A percentile compares a stretch with the other conserved stretches of the same genome.
phyloP scores from a whole-genome alignment of 352 stramenopile genomes.

The Pythium angustatum region DNA sequence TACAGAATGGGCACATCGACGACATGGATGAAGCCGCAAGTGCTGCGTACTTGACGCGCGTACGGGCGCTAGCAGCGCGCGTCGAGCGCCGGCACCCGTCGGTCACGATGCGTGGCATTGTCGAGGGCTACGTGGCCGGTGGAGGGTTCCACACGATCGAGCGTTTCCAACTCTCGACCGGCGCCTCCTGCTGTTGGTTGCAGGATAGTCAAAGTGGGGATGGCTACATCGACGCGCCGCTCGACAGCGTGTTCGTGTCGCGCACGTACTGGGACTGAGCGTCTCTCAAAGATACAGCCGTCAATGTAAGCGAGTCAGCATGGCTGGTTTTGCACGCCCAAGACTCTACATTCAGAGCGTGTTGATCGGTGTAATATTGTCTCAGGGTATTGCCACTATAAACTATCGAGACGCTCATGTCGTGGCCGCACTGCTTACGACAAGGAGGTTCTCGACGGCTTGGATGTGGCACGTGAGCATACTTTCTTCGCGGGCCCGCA shows the following conservation, averaged over 20 bases:
- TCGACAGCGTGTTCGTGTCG: not conserved
- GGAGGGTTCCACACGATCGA: not conserved
- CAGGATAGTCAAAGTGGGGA: not conserved
- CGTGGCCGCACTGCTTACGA: too few relatives aligned
- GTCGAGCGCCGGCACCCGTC: not conserved
- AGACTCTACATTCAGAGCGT: too few relatives aligned
- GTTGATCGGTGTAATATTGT: too few relatives aligned
- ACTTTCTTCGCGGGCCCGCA: constrained; percentile 2
- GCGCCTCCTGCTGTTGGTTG: not conserved
- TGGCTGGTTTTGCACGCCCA: too few relatives aligned
- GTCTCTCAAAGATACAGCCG: not conserved
- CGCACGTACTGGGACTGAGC: not conserved
- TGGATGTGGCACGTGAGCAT: constrained; percentile 10
- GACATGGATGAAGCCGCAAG: not conserved
- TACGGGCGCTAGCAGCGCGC: not conserved
- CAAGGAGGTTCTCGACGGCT: constrained; percentile 6
- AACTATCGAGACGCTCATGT: too few relatives aligned
- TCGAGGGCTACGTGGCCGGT: not conserved
- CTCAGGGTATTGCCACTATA: too few relatives aligned
- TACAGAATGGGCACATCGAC: not conserved
- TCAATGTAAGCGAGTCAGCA: too few relatives aligned
- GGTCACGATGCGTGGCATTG: not conserved
- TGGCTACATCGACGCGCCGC: not conserved
- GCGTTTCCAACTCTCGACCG: not conserved
- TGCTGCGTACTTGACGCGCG: not conserved